Evolutionary conservation across 495 filamentous ascomycete species (phyloP).

Genomic region (Extremus antarcticus): DNA sequence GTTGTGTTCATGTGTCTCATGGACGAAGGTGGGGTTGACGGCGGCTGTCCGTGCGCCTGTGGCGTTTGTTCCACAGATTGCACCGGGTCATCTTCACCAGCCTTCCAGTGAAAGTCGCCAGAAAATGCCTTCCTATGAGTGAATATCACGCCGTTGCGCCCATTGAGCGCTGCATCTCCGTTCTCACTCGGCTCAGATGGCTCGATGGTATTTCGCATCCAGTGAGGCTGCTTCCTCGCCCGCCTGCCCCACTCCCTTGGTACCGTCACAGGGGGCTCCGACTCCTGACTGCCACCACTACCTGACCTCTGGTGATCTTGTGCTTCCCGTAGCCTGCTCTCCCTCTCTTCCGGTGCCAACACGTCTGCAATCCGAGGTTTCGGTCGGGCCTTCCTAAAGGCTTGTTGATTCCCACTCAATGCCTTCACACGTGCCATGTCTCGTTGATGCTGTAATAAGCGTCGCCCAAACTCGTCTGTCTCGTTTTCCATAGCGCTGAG

Average conservation of each 20-base stretch:
- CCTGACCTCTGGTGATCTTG: slow-evolving; percentile 13
- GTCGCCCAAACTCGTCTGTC: slow-evolving; percentile 29
- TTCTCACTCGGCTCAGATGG: slow-evolving; percentile 25
- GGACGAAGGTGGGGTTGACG: slow-evolving; percentile 1
- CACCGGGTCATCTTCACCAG: slow-evolving; percentile 31
- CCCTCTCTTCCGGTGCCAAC: slow-evolving; percentile 2
- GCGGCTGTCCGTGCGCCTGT: slow-evolving; percentile 15
- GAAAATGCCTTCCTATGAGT: slow-evolving; percentile 13
- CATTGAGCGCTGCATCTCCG: slow-evolving; percentile 16
- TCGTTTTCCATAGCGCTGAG: slow-evolving; percentile 27
- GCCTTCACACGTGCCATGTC: slow-evolving; percentile 27
- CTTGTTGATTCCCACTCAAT: slow-evolving; percentile 16
- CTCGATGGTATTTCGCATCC: slow-evolving; percentile 35
- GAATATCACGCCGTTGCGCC: slow-evolving; percentile 19
- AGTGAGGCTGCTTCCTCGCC: slow-evolving; percentile 40
- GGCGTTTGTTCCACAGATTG: slow-evolving; percentile 39
- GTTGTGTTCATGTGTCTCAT: slow-evolving; percentile 17
- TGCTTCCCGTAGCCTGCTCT: neutral
- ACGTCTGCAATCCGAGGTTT: slow-evolving; percentile 9
- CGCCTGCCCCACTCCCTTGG: slow-evolving; percentile 51
- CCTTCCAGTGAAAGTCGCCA: slow-evolving; percentile 25
- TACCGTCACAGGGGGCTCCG: slow-evolving; percentile 42
- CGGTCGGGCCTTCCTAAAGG: slow-evolving; percentile 29
- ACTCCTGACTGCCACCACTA: slow-evolving; percentile 28
- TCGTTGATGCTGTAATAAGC: slow-evolving; percentile 25